phyloP scores from a whole-genome alignment of 2,329 filamentous ascomycete genomes.

The Clonostachys rhizophaga region DNA sequence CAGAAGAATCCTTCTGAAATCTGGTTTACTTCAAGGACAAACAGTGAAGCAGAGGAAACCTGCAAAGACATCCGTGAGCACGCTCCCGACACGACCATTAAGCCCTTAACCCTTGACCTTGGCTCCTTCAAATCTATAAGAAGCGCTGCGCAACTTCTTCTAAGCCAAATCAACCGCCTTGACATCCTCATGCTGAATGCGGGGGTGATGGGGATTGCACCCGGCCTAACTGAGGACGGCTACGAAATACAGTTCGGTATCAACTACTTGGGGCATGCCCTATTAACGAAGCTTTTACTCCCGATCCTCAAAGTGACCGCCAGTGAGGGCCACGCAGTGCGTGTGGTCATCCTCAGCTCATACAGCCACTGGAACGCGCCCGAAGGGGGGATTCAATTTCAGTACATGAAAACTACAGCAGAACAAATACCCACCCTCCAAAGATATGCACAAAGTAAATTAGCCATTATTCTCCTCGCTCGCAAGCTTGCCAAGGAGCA shows the following conservation, averaged over 20 bases:
- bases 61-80: background rate
- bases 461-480: slow-evolving; percentile 14
- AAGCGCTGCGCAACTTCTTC: slow-evolving; percentile 9
- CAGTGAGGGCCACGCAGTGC: slow-evolving; percentile 4
- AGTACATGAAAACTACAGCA: slow-evolving; percentile 10
- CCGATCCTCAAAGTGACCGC: slow-evolving; percentile 23
- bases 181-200: slow-evolving; percentile 12
- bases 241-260: slow-evolving; percentile 38
- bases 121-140: slow-evolving; percentile 8
- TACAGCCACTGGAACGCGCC: slow-evolving; percentile 9
- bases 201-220: slow-evolving; percentile 11
- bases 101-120: background rate
- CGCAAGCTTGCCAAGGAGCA: slow-evolving; percentile 10
- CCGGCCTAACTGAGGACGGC: slow-evolving; percentile 7
- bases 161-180: slow-evolving; percentile 5
- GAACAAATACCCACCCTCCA: slow-evolving; percentile 6
- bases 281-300: slow-evolving; percentile 43
- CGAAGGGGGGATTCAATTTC: slow-evolving; percentile 9
- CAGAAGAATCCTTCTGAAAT: background rate
- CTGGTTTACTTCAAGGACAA: background rate
- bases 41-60: background rate
- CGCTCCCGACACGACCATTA: background rate
- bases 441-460: slow-evolving; percentile 16
- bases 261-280: slow-evolving; percentile 49
- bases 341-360: slow-evolving; percentile 13